A percentile compares a stretch with the other conserved stretches of the same genome.
Conservation (phyloP, 2,329 filamentous ascomycete species). For the Colletotrichum gigasporum region DNA sequence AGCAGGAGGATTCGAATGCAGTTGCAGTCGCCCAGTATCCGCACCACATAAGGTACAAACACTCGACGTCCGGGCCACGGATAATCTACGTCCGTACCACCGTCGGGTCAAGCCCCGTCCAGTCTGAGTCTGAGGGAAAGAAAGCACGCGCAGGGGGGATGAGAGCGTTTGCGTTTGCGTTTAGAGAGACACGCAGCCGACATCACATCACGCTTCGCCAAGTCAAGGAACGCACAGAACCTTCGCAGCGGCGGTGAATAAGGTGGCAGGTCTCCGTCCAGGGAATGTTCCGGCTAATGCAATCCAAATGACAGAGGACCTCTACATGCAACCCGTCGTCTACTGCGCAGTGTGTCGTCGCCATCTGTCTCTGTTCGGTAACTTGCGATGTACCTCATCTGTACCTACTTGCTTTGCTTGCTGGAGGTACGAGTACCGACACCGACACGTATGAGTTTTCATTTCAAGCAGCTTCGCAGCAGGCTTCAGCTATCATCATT, state of each 20-base stretch:
- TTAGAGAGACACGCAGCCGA: not conserved
- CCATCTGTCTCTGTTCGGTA: not conserved
- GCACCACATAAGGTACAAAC: not conserved
- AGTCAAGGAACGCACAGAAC: conserved; percentile 4
- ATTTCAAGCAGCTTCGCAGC: no score
- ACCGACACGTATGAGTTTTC: no score
- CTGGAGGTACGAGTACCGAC: no score
- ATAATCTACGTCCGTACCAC: conserved; percentile 8
- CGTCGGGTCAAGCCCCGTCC: no score
- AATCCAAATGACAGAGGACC: conserved; percentile 28
- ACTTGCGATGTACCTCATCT: not conserved
- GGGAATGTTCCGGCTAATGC: conserved; percentile 30
- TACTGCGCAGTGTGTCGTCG: no score
- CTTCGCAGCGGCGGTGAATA: not conserved
- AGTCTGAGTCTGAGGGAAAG: not conserved
- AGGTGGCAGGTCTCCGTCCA: not conserved
- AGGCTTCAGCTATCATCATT: not conserved
- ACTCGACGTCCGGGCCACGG: not conserved
- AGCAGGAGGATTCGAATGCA: no score
- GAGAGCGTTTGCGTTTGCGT: not conserved
- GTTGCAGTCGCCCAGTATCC: no score
- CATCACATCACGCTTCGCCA: conserved; percentile 14
- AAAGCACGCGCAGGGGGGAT: not conserved
- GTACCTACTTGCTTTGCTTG: no score
- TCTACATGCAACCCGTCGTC: conserved; percentile 1